Evolutionary conservation across 2,329 filamentous ascomycete species (phyloP), one percentile per base, ranked within the genome.

Genomic region (Pyricularia grisea): DNA sequence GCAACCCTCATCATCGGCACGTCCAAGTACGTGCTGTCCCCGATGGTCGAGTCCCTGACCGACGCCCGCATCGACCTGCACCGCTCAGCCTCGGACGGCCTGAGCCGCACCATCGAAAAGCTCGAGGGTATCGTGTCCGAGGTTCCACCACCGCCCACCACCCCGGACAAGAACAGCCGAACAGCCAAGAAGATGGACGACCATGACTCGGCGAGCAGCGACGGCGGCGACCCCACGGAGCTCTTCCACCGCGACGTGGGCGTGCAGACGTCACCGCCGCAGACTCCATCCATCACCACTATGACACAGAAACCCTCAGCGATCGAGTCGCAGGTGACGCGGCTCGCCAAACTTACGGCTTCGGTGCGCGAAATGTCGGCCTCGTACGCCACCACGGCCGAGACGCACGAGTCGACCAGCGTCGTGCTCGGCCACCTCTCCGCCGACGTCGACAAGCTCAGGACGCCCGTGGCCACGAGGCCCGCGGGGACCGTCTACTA

Each of bases 181-280:
- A 68, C 69, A 2, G 55, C 30, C 6, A 33, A 20, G n/a, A 42
- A 28, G 69, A 70, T 25, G 12, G 71, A 69, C 5, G 71, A 73
- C 20, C 76, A 76, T 36, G 81, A 80, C 70, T 73, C 77, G 63
- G 78, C 77, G n/a, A 84, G 81, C 74, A 84, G 83, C 30, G 82
- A 80, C 70, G 85, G 86, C 71, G 88, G 86, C 71, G 88, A 90
- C 73, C 92, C 92, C 0, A 88, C 90, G 0, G 92, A 94, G 77
- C 85, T 94, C 71, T 95, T 92, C 79, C 91, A 94, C 77, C 87
- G 91, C 65, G 92, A 95, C 75, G 85, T 92, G 70, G 91, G 91
- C 72, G 91, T 92, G 0, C 92, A 95, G 78, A 95, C 92, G 0
- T 83, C 82, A 1, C 80, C 80, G 0, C 77, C 82, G 2, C 28